A percentile compares a stretch with the other conserved stretches of the same genome.
Conservation (phyloP, 2,329 filamentous ascomycete species). For the Colletotrichum falcatum region DNA sequence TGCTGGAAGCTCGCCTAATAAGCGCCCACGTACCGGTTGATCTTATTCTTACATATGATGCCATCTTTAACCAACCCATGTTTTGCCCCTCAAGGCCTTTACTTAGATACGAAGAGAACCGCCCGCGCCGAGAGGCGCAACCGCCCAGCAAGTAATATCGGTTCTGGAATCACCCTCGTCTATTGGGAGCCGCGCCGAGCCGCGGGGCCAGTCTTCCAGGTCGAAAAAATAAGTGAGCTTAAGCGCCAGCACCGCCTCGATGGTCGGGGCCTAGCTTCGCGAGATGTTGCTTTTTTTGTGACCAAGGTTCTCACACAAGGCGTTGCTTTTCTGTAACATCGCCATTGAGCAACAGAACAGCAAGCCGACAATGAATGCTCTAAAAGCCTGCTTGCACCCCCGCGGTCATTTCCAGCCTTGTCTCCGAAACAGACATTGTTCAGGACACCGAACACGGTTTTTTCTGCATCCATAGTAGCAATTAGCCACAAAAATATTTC, state of each 20-base stretch:
- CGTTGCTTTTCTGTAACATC: not conserved
- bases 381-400: not conserved
- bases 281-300: too few species aligned
- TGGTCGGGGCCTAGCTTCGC: not conserved
- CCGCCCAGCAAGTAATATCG: not conserved
- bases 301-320: too few species aligned
- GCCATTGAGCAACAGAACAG: not conserved
- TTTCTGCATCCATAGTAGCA: not conserved
- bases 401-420: not conserved
- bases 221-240: not conserved
- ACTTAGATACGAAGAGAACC: not conserved
- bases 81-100: not conserved
- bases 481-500: not conserved
- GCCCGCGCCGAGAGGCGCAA: not conserved
- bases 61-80: not conserved
- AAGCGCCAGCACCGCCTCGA: conserved; percentile 27
- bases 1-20: conserved; percentile 11
- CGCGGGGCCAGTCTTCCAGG: not conserved
- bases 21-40: conserved; percentile 25
- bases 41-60: conserved; percentile 12
- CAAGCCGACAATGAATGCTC: not conserved
- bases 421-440: not conserved
- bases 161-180: not conserved
- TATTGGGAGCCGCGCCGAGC: not conserved
- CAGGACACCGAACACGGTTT: not conserved